phyloP scores from a whole-genome alignment of 202 grass and related monocot species.

The Panicum virgatum region DNA sequence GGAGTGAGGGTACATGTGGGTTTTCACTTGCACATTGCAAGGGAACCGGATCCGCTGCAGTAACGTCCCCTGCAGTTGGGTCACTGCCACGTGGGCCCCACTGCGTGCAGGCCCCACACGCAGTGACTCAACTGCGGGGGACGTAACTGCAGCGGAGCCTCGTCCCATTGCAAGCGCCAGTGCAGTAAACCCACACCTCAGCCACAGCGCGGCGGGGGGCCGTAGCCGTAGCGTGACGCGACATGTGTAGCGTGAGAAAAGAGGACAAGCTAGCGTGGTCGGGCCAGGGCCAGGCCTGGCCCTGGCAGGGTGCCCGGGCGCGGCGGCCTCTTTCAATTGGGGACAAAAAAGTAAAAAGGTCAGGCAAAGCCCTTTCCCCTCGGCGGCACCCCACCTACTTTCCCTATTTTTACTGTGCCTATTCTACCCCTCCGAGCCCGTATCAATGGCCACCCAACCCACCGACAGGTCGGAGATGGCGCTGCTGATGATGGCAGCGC shows the following conservation, averaged over 20 bases:
- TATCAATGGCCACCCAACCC: conserved; percentile 17
- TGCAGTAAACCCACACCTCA: not conserved
- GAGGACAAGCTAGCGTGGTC: conserved; percentile 19
- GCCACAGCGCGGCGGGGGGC: not conserved
- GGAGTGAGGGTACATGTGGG: too few relatives aligned
- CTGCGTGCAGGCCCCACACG: too few relatives aligned
- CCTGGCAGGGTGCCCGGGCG: conserved; percentile 18
- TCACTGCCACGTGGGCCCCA: too few relatives aligned
- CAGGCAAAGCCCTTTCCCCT: not conserved
- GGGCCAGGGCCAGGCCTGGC: conserved; percentile 1
- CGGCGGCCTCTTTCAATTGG: conserved; percentile 32
- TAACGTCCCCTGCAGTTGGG: too few relatives aligned
- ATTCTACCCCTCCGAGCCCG: not conserved
- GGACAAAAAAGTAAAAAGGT: conserved; percentile 18
- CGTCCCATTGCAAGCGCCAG: not conserved
- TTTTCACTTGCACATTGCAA: not conserved
- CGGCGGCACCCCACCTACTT: not conserved
- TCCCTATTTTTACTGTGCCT: conserved; percentile 3
- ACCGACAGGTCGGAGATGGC: not conserved
- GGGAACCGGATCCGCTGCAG: too few relatives aligned
- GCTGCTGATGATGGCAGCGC: not conserved
- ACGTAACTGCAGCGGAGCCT: too few relatives aligned
- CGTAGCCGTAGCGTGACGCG: not conserved
- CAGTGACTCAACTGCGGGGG: too few relatives aligned
- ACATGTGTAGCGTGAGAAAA: conserved; percentile 3